Evolutionary conservation across 2,329 filamentous ascomycete genomes (phyloP).

Genomic region (Paradendryphiella salina): DNA sequence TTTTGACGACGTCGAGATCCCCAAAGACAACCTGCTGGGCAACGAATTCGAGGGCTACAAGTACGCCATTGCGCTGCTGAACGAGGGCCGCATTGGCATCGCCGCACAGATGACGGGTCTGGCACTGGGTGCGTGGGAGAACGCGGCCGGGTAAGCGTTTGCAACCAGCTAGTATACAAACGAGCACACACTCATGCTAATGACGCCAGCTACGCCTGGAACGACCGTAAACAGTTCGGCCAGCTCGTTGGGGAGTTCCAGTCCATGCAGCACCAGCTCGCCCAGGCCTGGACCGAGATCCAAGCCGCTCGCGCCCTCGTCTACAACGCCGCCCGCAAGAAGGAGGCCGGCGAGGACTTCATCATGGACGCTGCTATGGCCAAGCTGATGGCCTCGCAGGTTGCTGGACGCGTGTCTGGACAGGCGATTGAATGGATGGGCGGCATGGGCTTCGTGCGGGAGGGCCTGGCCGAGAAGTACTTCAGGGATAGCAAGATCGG

Average conservation of each 20-base stretch:
- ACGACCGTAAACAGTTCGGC: constrained; percentile 97
- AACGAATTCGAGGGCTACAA: constrained; percentile 94
- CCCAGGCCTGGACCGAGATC: constrained; percentile 94
- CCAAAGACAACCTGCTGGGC: constrained; percentile 84
- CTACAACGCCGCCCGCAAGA: constrained; percentile 95
- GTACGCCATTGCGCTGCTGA: constrained; percentile 90
- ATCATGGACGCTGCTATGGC: constrained; percentile 97
- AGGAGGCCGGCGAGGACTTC: constrained; percentile 95
- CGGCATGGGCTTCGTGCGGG: constrained; percentile 96
- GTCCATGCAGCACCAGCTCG: constrained; percentile 98
- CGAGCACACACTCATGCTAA: constrained; percentile 9
- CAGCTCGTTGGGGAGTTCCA: constrained; percentile 94
- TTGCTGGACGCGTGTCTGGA: constrained; percentile 82
- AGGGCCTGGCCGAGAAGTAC: constrained; percentile 97
- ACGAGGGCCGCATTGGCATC: constrained; percentile 97
- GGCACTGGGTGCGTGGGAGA: constrained; percentile 91
- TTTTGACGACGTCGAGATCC: constrained; percentile 93
- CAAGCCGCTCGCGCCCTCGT: constrained; percentile 86
- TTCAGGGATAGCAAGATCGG: constrained; percentile 98
- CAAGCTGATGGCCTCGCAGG: constrained; percentile 91
- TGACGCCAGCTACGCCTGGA: constrained; percentile 78
- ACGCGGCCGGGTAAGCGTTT: constrained; percentile 71
- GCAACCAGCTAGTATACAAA: not conserved
- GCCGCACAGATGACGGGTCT: constrained; percentile 98
- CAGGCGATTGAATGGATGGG: constrained; percentile 98